A percentile compares a stretch with the other conserved stretches of the same genome.
phyloP scores from a whole-genome alignment of 2,329 filamentous ascomycete genomes.

The Nannizziopsis barbatae region DNA sequence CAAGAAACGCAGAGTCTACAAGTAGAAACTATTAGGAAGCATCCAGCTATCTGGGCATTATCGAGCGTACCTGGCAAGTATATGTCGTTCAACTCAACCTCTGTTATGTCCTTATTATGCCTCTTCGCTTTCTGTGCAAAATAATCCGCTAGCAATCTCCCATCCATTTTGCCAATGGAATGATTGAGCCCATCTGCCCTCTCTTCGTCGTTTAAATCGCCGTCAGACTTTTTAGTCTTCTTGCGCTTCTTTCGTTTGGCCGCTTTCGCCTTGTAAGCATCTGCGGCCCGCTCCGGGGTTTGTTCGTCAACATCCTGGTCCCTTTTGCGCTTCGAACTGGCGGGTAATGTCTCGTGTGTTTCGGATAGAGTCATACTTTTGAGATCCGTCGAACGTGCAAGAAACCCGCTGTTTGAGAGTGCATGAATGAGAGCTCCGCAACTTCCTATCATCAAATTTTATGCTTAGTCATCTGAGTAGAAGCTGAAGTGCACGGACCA shows the following conservation, averaged over 20 bases:
- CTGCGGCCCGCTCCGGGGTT: constrained; percentile 18
- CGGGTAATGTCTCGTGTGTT: background rate
- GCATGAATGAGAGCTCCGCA: background rate
- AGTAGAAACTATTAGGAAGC: background rate
- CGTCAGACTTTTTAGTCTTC: constrained; percentile 19
- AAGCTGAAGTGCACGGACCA: background rate
- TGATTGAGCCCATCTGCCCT: constrained; percentile 66
- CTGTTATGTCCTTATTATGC: constrained; percentile 69
- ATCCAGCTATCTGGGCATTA: too few species aligned
- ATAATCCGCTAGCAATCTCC: constrained; percentile 70
- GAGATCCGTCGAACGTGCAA: background rate
- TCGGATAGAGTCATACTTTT: background rate
- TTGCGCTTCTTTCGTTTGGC: constrained; percentile 18
- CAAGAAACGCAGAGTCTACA: constrained; percentile 60
- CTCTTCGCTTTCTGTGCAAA: constrained; percentile 66
- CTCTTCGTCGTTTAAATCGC: constrained; percentile 36
- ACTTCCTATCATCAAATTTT: background rate
- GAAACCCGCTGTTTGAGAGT: background rate
- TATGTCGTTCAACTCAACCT: constrained; percentile 73
- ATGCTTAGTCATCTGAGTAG: constrained; percentile 7
- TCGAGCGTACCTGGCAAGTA: constrained; percentile 57
- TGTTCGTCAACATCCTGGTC: constrained; percentile 23
- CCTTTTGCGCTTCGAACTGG: constrained; percentile 7
- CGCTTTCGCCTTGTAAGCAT: constrained; percentile 1
- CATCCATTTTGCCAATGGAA: constrained; percentile 72